A percentile compares a stretch with the other conserved stretches of the same genome.
phyloP scores from a whole-genome alignment of 192 early-diverging fungal genomes.

The Coemansia sp. region DNA sequence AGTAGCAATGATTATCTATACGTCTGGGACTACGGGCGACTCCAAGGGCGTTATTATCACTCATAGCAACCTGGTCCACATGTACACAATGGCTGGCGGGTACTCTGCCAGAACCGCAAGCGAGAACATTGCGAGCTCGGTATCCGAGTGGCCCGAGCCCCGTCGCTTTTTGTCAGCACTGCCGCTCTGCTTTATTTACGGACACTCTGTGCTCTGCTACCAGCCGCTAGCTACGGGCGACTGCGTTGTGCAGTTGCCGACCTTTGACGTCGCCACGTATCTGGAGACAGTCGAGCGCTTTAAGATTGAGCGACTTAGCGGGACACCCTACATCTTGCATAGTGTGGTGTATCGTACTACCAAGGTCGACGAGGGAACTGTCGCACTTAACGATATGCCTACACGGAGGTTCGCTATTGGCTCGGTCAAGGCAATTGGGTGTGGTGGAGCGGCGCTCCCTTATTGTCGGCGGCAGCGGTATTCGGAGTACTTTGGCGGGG shows the following conservation, averaged over 20 bases:
- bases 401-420: slow-evolving; percentile 11
- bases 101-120: background rate
- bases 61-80: slow-evolving; percentile 34
- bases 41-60: slow-evolving; percentile 42
- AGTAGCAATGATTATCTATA: slow-evolving; percentile 30
- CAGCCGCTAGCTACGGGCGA: slow-evolving; percentile 23
- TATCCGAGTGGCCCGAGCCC: background rate
- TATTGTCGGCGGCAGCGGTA: slow-evolving; percentile 5
- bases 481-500: slow-evolving; percentile 19
- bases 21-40: slow-evolving; percentile 42
- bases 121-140: background rate
- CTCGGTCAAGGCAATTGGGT: slow-evolving; percentile 20
- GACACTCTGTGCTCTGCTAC: slow-evolving; percentile 37
- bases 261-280: slow-evolving; percentile 6
- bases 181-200: slow-evolving; percentile 27
- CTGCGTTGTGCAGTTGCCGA: slow-evolving; percentile 24
- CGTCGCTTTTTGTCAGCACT: slow-evolving; percentile 14
- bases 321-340: slow-evolving; percentile 18
- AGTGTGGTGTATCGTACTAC: slow-evolving; percentile 6
- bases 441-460: slow-evolving; percentile 38
- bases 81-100: slow-evolving; percentile 9
- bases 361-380: background rate
- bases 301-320: slow-evolving; percentile 8
- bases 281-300: slow-evolving; percentile 27
- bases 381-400: background rate